Evolutionary conservation across 495 filamentous ascomycete species (phyloP).

Genomic region (Penicillium bovifimosum): DNA sequence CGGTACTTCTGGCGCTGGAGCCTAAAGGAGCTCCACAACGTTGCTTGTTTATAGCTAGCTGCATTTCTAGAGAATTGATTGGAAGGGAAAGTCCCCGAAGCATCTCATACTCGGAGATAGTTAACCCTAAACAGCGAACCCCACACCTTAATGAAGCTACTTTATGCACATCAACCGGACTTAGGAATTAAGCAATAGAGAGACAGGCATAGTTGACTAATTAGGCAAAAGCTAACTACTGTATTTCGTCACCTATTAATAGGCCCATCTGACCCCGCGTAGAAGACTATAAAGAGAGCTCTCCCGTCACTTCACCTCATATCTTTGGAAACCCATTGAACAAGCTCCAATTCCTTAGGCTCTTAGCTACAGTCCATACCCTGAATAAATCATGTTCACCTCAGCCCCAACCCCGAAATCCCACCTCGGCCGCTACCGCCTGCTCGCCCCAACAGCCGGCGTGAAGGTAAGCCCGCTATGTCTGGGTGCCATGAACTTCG

Average conservation of each 20-base stretch:
- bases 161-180: neutral
- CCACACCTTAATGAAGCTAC: neutral
- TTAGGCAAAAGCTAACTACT: too few species aligned
- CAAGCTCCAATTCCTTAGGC: neutral
- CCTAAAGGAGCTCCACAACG: too few species aligned
- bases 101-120: neutral
- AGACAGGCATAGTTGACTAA: too few species aligned
- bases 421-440: conserved; percentile 51
- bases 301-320: too few species aligned
- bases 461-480: conserved; percentile 56
- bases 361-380: neutral
- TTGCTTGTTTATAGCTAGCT: too few species aligned
- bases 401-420: conserved; percentile 13
- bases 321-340: neutral
- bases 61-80: too few species aligned
- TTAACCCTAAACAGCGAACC: neutral
- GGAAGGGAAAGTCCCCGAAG: too few species aligned
- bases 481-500: conserved; percentile 61
- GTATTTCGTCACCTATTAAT: too few species aligned
- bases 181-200: neutral
- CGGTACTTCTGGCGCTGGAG: too few species aligned
- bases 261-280: neutral
- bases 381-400: conserved; percentile 3
- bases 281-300: neutral
- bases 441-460: conserved; percentile 53